phyloP scores from a whole-genome alignment of 1,284 basidiomycete genomes.

The Ganoderma meredithae region DNA sequence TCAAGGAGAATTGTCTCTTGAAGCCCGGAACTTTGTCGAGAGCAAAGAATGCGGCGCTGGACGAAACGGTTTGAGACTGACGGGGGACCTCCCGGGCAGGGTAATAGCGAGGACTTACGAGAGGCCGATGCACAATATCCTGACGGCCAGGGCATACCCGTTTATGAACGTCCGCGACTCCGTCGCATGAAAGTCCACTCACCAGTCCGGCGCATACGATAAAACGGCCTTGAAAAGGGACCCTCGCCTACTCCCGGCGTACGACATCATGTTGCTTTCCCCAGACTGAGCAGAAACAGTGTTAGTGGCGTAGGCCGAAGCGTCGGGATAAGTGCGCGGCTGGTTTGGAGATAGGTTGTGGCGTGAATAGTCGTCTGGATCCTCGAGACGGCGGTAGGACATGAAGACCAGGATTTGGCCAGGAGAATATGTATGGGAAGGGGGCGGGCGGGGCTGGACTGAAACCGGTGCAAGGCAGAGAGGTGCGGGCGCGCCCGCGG shows the following conservation, averaged over 20 bases:
- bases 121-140: constrained; percentile 51
- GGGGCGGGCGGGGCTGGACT: background rate
- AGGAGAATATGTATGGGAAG: background rate
- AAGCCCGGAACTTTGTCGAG: constrained; percentile 82
- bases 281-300: background rate
- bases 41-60: constrained; percentile 71
- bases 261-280: constrained; percentile 7
- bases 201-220: constrained; percentile 82
- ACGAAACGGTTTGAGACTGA: constrained; percentile 2
- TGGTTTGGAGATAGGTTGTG: constrained; percentile 11
- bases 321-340: constrained; percentile 9
- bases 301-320: constrained; percentile 13
- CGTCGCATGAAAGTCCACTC: constrained; percentile 29
- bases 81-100: constrained; percentile 4
- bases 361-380: constrained; percentile 26
- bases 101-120: constrained; percentile 59
- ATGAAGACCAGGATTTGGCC: constrained; percentile 14
- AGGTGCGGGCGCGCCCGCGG: background rate
- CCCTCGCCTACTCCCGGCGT: constrained; percentile 5
- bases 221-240: constrained; percentile 38
- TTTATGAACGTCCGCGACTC: background rate
- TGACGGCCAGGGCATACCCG: constrained; percentile 65
- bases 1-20: constrained; percentile 83
- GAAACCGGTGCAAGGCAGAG: background rate
- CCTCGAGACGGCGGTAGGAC: constrained; percentile 28